phyloP scores from a whole-genome alignment of 257 asterid species.

The Petunia axillaris region DNA sequence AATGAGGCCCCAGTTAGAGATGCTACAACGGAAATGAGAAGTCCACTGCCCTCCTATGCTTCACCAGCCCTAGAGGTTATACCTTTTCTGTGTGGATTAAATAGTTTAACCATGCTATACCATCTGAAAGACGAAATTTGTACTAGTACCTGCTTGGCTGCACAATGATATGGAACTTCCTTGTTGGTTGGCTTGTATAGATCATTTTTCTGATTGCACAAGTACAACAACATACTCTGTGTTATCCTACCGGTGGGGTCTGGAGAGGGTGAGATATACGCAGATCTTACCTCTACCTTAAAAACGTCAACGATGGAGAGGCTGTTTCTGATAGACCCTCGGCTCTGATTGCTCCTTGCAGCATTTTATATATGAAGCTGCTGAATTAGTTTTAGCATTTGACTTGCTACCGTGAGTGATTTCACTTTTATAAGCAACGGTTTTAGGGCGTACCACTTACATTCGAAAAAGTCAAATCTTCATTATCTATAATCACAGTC shows the following conservation, averaged over 20 bases:
- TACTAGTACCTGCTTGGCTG: constrained; percentile 1
- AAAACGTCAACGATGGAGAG: too few species aligned
- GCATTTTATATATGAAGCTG: neutral
- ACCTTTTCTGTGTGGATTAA: neutral
- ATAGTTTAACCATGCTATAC: constrained; percentile 10
- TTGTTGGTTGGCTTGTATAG: neutral
- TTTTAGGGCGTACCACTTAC: neutral
- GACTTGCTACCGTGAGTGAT: neutral
- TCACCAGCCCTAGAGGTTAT: constrained; percentile 60
- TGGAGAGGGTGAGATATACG: too few species aligned
- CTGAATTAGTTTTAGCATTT: constrained; percentile 11
- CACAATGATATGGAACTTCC: neutral
- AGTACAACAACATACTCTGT: too few species aligned
- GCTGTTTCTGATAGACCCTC: too few species aligned
- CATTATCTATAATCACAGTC: neutral
- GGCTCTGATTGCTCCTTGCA: neutral
- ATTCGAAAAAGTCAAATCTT: neutral
- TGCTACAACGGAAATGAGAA: constrained; percentile 50
- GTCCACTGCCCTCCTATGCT: constrained; percentile 45
- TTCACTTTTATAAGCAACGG: neutral
- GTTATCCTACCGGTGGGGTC: too few species aligned
- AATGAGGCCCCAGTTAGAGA: constrained; percentile 44
- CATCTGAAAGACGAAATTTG: constrained; percentile 27
- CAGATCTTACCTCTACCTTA: too few species aligned
- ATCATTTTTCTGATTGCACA: constrained; percentile 20